Base-by-base conservation (phyloP, 2,329 filamentous ascomycete species). In the Trichoderma oligosporum region DNA sequence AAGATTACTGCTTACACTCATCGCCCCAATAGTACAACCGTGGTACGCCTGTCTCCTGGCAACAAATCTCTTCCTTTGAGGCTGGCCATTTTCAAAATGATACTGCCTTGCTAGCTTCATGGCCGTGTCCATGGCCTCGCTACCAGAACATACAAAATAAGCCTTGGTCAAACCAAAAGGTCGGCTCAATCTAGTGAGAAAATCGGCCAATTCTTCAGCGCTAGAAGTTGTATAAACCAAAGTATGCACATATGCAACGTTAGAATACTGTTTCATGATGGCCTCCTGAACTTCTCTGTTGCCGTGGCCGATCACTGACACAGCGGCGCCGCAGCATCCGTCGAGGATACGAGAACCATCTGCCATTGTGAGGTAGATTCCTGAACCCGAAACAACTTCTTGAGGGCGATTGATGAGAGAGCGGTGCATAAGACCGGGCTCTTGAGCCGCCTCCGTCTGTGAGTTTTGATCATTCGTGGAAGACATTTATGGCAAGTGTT, bases 241-340 rank as follows among this genome's bases (percentile, higher is more conserved):
- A 2, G 67, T 67, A 48, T 71, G 68, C 0, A 67, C 65, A 27
- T 72, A 89, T 0, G 77, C 74, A 0, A 87, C 73, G 42, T 81
- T 66, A 46, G 79, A 74, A 61, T 87, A 74, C 63, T 91, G 87
- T 11, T 76, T 64, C 4, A 74, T 70, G 38, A 90, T 78, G 0
- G 85, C 87, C 2, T 79, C 73, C 11, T 76, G 75, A 11, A 92
- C 82, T 46, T 84, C 76, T 39, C 76, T 65, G 51, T 86, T 79
- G 27, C 82, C 83, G 63, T 90, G 85, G 6, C 89, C 89, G 8
- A 93, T 73, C 66, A 20, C 54, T 25, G 67, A 56, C 2, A 69
- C 67, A 29, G 86, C 87, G 3, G 89, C 86, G 18, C 89, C 89
- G 25, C 86, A 82, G 18, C 85, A 88, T 1, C 83, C 86, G 68